These are phyloP conservation scores for Groenewaldozyma sp. DNA, from an alignment of 1,139 yeast genomes.

Conservation along the genomic window DNA sequence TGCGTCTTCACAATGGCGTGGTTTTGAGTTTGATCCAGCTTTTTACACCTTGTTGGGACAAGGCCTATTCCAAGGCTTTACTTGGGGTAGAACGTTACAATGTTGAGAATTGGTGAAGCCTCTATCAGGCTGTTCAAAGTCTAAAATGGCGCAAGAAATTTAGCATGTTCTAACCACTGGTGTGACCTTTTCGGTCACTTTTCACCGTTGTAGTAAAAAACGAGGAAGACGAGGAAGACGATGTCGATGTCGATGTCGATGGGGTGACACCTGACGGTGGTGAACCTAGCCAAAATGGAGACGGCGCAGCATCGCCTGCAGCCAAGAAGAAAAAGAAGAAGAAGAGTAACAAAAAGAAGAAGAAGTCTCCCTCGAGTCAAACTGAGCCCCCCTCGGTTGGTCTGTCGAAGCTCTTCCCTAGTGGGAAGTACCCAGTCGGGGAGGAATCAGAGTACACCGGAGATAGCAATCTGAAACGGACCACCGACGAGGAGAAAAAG, in stretches of 20 bases:
- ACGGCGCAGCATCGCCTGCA: slow-evolving; percentile 21
- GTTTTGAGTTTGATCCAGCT: background rate
- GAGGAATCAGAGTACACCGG: slow-evolving; percentile 39
- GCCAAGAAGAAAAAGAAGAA: slow-evolving; percentile 39
- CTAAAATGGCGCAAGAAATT: too few species aligned
- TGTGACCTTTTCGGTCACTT: too few species aligned
- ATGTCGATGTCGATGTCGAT: slow-evolving; percentile 15
- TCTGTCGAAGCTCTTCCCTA: slow-evolving; percentile 57
- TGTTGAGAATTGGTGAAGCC: too few species aligned
- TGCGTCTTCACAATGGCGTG: background rate
- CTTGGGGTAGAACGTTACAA: too few species aligned
- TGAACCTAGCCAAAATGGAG: slow-evolving; percentile 8
- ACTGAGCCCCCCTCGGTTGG: slow-evolving; percentile 46
- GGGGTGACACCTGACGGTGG: slow-evolving; percentile 14
- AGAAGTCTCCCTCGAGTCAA: slow-evolving; percentile 25
- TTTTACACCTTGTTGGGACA: background rate
- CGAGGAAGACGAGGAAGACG: slow-evolving; percentile 14
- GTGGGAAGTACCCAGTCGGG: slow-evolving; percentile 77
- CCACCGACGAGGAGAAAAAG: slow-evolving; percentile 80
- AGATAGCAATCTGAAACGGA: slow-evolving; percentile 68
- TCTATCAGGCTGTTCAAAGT: too few species aligned
- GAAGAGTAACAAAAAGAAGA: slow-evolving; percentile 39
- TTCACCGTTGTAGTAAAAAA: too few species aligned
- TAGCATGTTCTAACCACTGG: too few species aligned
- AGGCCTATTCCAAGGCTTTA: too few species aligned